Evolutionary conservation across 2,329 filamentous ascomycete species (phyloP).

Genomic region (Neophaeococcomyces aloes): DNA sequence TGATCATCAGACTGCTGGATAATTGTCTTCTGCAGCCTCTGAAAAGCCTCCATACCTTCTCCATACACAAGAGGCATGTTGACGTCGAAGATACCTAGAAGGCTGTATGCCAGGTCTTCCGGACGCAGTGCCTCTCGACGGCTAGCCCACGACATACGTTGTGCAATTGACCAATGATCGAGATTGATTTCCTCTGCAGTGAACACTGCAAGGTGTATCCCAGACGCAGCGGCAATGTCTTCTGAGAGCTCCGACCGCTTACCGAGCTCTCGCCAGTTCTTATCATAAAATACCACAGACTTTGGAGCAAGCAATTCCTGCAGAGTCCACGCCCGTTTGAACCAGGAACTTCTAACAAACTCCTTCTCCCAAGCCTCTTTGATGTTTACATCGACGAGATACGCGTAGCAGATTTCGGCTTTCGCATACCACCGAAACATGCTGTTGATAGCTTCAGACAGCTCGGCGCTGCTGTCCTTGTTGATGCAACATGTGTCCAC

Average conservation of each 20-base stretch:
- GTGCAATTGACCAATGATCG: conserved; percentile 7
- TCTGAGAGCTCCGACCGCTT: not conserved
- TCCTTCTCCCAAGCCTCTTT: not conserved
- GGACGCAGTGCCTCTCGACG: conserved; percentile 17
- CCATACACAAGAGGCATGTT: conserved; percentile 27
- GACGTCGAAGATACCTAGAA: conserved; percentile 24
- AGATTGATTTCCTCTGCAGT: not conserved
- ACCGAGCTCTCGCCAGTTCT: not conserved
- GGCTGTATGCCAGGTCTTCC: conserved; percentile 25
- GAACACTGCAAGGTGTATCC: not conserved
- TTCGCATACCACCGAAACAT: conserved; percentile 22
- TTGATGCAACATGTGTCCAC: conserved; percentile 14
- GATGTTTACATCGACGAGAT: conserved; percentile 12
- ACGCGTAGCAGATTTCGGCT: conserved; percentile 17
- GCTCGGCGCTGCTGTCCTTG: too few relatives aligned
- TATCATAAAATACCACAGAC: conserved; percentile 22
- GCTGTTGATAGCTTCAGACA: conserved; percentile 17
- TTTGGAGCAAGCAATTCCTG: conserved; percentile 14
- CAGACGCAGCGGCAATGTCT: not conserved
- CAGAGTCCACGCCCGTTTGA: conserved; percentile 15
- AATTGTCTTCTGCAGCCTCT: conserved; percentile 12
- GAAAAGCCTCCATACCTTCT: conserved; percentile 17
- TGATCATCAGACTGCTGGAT: not conserved
- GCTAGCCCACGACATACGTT: conserved; percentile 23
- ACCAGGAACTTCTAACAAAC: conserved; percentile 10